phyloP scores from a whole-genome alignment of 495 filamentous ascomycete genomes.

The Aspergillus incahuasiensis region DNA sequence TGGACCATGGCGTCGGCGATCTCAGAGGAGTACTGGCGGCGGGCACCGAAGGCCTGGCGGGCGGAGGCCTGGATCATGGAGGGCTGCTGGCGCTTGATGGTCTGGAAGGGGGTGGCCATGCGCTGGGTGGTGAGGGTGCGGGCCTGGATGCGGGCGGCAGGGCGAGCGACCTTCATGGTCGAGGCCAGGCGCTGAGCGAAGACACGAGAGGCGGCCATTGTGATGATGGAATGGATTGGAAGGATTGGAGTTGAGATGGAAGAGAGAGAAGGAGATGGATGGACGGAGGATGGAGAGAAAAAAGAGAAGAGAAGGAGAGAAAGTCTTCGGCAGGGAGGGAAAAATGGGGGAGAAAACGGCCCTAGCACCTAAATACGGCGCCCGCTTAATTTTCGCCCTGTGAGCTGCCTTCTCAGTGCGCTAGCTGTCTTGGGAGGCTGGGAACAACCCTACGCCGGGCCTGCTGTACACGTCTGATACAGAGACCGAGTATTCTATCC shows the following conservation, averaged over 20 bases:
- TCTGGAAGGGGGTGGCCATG: slow-evolving; percentile 43
- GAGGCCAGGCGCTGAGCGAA: slow-evolving; percentile 68
- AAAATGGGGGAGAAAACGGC: slow-evolving; percentile 41
- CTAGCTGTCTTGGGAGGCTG: slow-evolving; percentile 13
- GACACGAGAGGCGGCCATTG: slow-evolving; percentile 70
- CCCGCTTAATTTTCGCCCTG: slow-evolving; percentile 44
- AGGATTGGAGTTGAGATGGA: slow-evolving; percentile 27
- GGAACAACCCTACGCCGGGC: slow-evolving; percentile 33
- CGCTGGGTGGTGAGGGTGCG: slow-evolving; percentile 57
- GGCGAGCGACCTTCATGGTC: slow-evolving; percentile 74
- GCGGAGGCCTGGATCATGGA: slow-evolving; percentile 57
- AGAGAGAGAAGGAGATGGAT: slow-evolving; percentile 19
- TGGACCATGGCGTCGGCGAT: slow-evolving; percentile 80
- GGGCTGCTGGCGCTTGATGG: slow-evolving; percentile 64
- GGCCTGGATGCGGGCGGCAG: slow-evolving; percentile 56
- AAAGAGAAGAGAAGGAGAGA: not conserved
- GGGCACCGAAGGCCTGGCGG: slow-evolving; percentile 58
- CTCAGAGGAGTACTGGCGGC: slow-evolving; percentile 74
- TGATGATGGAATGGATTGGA: too few species aligned
- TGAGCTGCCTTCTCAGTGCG: slow-evolving; percentile 36
- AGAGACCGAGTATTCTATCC: not conserved
- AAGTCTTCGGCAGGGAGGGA: slow-evolving; percentile 20
- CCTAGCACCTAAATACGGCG: slow-evolving; percentile 41
- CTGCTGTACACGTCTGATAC: not conserved
- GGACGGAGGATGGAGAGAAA: not conserved